Evolutionary conservation across 768 basidiomycete genomes (phyloP).

Genomic region (Russula brevipes): DNA sequence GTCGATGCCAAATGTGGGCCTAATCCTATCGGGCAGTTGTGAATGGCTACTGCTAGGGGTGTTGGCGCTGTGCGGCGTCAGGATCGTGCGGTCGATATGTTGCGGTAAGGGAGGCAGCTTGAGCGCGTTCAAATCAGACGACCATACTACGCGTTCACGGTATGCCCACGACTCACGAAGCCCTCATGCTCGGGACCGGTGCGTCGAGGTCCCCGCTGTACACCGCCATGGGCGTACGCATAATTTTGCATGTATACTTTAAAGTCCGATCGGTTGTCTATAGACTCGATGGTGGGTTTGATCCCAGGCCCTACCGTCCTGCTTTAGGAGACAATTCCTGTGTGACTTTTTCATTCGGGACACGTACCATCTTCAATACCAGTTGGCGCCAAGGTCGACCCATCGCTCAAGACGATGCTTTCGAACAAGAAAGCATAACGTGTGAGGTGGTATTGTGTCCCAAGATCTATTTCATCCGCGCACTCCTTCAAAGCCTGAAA

Average conservation of each 20-base stretch:
- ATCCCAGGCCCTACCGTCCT: slow-evolving; percentile 56
- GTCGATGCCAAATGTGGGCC: slow-evolving; percentile 90
- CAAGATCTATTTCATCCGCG: slow-evolving; percentile 92
- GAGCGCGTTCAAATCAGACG: neutral
- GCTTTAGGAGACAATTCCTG: neutral
- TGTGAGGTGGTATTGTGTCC: slow-evolving; percentile 95
- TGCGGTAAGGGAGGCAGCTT: slow-evolving; percentile 23
- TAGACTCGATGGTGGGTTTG: slow-evolving; percentile 81
- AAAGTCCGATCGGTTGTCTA: slow-evolving; percentile 94
- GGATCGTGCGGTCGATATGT: slow-evolving; percentile 50
- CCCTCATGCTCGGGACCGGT: slow-evolving; percentile 91
- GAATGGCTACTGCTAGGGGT: slow-evolving; percentile 31
- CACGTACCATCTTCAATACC: slow-evolving; percentile 55
- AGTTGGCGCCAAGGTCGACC: slow-evolving; percentile 70
- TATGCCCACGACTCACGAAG: slow-evolving; percentile 62
- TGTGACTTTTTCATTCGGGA: too few relatives aligned
- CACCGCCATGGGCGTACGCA: slow-evolving; percentile 75
- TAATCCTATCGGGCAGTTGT: slow-evolving; percentile 50
- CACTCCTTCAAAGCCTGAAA: slow-evolving; percentile 85
- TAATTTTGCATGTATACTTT: slow-evolving; percentile 98
- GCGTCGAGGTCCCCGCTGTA: slow-evolving; percentile 67
- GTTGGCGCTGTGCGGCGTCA: slow-evolving; percentile 42
- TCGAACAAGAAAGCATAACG: slow-evolving; percentile 95
- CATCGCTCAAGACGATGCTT: slow-evolving; percentile 84
- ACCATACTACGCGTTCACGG: slow-evolving; percentile 1